Percentiles rank a stretch among this genome's conserved stretches.
phyloP scores from a whole-genome alignment of 768 basidiomycete genomes.

The Sistotremastrum suecicum region DNA sequence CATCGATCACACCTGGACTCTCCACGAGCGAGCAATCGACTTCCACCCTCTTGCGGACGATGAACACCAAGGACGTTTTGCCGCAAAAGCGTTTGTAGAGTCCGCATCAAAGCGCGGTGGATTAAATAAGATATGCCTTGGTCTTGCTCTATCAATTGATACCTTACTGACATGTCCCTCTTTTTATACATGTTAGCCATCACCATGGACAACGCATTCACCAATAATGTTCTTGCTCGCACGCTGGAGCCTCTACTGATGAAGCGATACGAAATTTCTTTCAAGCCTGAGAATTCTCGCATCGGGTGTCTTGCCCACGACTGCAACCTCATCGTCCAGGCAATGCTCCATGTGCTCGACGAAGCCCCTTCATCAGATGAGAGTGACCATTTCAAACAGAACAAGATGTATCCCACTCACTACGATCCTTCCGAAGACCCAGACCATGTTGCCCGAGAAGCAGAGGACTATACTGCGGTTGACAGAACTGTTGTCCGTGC shows the following conservation, averaged over 20 bases:
- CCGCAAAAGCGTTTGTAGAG: constrained; percentile 16
- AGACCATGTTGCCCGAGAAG: constrained; percentile 11
- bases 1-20: constrained; percentile 11
- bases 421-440: constrained; percentile 14
- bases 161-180: constrained; percentile 4
- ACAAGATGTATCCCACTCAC: constrained; percentile 19
- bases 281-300: constrained; percentile 15
- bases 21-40: constrained; percentile 8
- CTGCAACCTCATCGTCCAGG: constrained; percentile 24
- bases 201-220: constrained; percentile 20
- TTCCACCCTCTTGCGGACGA: constrained; percentile 8
- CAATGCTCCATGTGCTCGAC: constrained; percentile 11
- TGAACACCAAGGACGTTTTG: constrained; percentile 17
- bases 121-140: constrained; percentile 22
- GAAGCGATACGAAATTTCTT: constrained; percentile 8
- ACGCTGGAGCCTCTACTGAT: constrained; percentile 10
- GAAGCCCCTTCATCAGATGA: constrained; percentile 16
- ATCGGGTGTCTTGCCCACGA: constrained; percentile 22
- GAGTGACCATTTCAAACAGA: constrained; percentile 14
- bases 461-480: constrained; percentile 7
- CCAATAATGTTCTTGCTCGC: constrained; percentile 20
- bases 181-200: constrained; percentile 12
- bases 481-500: constrained; percentile 8
- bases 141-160: constrained; percentile 1
- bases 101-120: constrained; percentile 11